These are phyloP conservation scores for Bondarzewia mesenterica DNA, from an alignment of 1,284 basidiomycete genomes.

Conservation along the genomic window DNA sequence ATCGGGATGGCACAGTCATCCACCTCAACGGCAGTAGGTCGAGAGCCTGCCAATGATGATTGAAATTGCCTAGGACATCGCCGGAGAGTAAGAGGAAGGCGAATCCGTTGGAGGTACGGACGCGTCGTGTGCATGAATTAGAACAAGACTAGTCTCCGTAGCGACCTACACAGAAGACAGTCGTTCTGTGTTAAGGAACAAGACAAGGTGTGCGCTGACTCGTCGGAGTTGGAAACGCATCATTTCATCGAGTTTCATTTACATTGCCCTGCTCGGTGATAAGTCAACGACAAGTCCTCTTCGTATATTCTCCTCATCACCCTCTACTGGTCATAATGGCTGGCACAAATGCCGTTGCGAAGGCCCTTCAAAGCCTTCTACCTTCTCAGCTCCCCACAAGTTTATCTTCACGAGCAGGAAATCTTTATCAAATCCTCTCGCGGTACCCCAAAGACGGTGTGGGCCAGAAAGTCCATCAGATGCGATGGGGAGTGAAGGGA, in stretches of 20 bases:
- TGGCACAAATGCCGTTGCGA: constrained; percentile 15
- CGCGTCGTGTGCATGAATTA: constrained; percentile 4
- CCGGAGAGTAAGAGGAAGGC: constrained; percentile 6
- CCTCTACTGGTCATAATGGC: constrained; percentile 15
- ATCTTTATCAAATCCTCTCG: constrained; percentile 63
- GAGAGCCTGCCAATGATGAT: constrained; percentile 2
- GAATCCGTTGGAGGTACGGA: constrained; percentile 1
- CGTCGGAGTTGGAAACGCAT: constrained; percentile 12
- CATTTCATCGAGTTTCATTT: constrained; percentile 8
- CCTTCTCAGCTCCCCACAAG: constrained; percentile 47
- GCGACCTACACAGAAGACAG: no score
- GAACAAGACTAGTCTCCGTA: background rate
- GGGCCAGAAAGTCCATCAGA: constrained; percentile 60
- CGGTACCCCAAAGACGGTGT: constrained; percentile 58
- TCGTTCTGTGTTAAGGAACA: no score
- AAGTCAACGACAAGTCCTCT: no score
- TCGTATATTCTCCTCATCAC: no score
- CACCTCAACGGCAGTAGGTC: constrained; percentile 21
- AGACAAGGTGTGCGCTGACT: no score
- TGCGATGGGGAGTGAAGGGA: constrained; percentile 63
- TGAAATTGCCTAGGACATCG: background rate
- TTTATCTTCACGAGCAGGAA: constrained; percentile 46
- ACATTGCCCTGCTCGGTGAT: constrained; percentile 1
- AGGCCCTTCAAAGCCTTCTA: constrained; percentile 45
- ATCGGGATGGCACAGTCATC: constrained; percentile 57